phyloP scores from a whole-genome alignment of 2,329 filamentous ascomycete genomes.

The Exophiala bonariae region DNA sequence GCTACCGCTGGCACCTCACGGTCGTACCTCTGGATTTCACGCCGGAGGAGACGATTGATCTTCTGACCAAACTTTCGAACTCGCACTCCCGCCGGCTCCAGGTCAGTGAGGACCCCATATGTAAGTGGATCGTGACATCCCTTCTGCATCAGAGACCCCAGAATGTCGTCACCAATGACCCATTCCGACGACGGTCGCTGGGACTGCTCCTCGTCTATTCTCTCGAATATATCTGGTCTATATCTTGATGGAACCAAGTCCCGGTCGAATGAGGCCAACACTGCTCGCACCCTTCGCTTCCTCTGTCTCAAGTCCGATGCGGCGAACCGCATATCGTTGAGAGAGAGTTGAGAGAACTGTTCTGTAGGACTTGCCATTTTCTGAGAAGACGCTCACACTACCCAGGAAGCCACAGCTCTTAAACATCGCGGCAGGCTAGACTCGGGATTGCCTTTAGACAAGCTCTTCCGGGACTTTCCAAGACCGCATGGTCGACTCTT shows the following conservation, averaged over 20 bases:
- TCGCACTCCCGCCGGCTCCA: constrained; percentile 42
- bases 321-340: constrained; percentile 15
- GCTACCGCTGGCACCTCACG: too few species aligned
- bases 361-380: constrained; percentile 20
- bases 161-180: constrained; percentile 45
- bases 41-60: constrained; percentile 37
- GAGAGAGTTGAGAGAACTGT: constrained; percentile 16
- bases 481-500: constrained; percentile 6
- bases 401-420: constrained; percentile 3
- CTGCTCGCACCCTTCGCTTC: constrained; percentile 35
- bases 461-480: constrained; percentile 1
- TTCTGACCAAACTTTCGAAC: constrained; percentile 48
- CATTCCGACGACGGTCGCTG: constrained; percentile 39
- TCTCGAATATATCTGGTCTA: constrained; percentile 39
- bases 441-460: not conserved
- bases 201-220: constrained; percentile 29
- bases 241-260: constrained; percentile 43
- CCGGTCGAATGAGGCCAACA: constrained; percentile 46
- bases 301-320: constrained; percentile 10
- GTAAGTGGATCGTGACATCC: constrained; percentile 46
- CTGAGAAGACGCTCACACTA: not conserved
- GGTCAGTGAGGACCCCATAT: constrained; percentile 42
- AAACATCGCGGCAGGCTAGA: too few species aligned
- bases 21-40: constrained; percentile 41
- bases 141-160: constrained; percentile 46